A percentile compares a stretch with the other conserved stretches of the same genome.
phyloP scores from a whole-genome alignment of 2,329 filamentous ascomycete genomes.

The Neopestalotiopsis clavispora region DNA sequence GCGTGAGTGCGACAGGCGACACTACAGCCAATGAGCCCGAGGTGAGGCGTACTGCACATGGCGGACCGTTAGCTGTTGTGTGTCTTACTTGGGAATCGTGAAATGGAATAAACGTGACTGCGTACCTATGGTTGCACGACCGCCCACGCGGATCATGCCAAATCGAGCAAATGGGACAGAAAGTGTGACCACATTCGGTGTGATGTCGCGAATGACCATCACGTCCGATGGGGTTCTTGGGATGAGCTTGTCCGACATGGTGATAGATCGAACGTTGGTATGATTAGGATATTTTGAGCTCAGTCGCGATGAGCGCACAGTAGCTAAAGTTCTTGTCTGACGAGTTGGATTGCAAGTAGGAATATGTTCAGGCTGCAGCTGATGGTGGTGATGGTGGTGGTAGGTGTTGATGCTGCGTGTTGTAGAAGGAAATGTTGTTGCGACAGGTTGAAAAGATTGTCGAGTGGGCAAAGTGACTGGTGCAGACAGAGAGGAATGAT shows the following conservation, averaged over 20 bases:
- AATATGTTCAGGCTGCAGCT: neutral
- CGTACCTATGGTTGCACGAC: conserved; percentile 82
- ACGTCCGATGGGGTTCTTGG: conserved; percentile 76
- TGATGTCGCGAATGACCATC: conserved; percentile 89
- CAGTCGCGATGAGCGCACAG: neutral
- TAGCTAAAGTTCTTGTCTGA: neutral
- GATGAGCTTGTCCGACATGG: conserved; percentile 68
- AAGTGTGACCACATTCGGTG: conserved; percentile 77
- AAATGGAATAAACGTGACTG: neutral
- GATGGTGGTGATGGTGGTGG: neutral
- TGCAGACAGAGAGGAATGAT: neutral
- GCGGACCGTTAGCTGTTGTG: neutral
- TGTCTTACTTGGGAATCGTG: neutral
- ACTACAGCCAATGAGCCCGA: conserved; percentile 85
- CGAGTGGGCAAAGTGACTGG: neutral
- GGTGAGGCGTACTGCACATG: conserved; percentile 70
- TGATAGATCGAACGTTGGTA: conserved; percentile 19
- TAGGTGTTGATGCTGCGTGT: neutral
- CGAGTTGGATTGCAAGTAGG: neutral
- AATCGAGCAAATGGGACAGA: conserved; percentile 86
- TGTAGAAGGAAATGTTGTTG: neutral
- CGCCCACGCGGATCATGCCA: conserved; percentile 81
- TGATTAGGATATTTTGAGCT: neutral
- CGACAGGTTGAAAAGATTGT: neutral
- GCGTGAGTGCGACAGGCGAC: conserved; percentile 86